Base-by-base conservation (phyloP, 805 yeast species). In the Jamesozyma rosinii region DNA sequence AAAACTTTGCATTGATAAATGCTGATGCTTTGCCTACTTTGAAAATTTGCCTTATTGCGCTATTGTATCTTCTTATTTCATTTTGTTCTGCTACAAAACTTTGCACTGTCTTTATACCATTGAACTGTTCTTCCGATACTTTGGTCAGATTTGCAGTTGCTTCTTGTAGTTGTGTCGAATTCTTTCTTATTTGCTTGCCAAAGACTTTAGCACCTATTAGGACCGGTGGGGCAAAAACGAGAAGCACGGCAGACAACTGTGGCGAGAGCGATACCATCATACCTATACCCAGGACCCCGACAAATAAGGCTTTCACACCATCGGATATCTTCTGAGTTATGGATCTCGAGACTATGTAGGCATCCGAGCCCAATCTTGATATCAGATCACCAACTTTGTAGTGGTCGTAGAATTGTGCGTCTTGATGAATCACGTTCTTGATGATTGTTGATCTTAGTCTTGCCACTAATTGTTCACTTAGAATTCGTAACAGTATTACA, bases 301-400 rank as follows among this genome's bases (percentile, higher is more conserved):
- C 77, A 33, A 90, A 79, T 0, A 79, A 61, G 1, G 96, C 80
- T 49, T 96, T 73, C 43, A 83, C 73, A 5, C 98, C 98, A 61
- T 90, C 97, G 45, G 94, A 83, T 24, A 90, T 73, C 59, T 90
- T 90, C 53, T 86, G 95, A 19, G 97, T 86, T 49, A 92, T 75
- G 0, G 96, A 80, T 50, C 87, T 76, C 9, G 96, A 77, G 17
- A 90, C 95, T 24, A 92, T 79, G 47, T 85, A 88, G 1, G 96
- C 84, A 61, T 92, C 98, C 35, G 85, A 82, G 14, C 95, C 83
- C 41, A 90, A 67, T 46, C 98, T 72, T 10, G 96, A 87, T 35
- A 90, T 88, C 56, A 90, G 71, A 59, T 90, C 98, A 33, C 98
- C 98, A 9, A 88, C 88, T 58, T 90, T 83, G 49, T 94, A 87